Conservation (phyloP, 192 early-diverging fungal genomes). For the Coemansia sp. region DNA sequence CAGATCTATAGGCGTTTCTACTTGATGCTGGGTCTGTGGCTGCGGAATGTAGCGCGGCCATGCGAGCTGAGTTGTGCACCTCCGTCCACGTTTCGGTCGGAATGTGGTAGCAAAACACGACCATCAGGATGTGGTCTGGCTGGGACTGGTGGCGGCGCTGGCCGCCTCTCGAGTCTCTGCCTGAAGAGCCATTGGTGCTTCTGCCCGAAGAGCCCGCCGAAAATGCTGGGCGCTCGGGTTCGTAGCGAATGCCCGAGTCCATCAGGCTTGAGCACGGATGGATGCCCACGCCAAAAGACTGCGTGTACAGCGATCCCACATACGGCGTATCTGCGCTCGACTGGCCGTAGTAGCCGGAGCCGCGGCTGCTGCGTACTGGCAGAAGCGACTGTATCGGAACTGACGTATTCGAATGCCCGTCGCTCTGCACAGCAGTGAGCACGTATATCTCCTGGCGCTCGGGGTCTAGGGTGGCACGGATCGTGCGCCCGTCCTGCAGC, state of each 20-base stretch:
- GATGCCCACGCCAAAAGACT: slow-evolving; percentile 24
- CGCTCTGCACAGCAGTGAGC: slow-evolving; percentile 52
- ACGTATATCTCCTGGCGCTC: slow-evolving; percentile 83
- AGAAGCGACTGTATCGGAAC: slow-evolving; percentile 20
- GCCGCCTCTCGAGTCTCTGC: too few species aligned
- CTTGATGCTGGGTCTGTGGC: slow-evolving; percentile 12
- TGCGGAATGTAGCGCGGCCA: slow-evolving; percentile 41
- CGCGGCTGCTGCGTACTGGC: slow-evolving; percentile 16
- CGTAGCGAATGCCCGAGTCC: slow-evolving; percentile 23
- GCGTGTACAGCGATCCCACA: slow-evolving; percentile 12
- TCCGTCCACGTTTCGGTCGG: slow-evolving; percentile 53
- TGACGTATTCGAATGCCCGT: slow-evolving; percentile 8
- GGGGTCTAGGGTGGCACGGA: slow-evolving; percentile 74
- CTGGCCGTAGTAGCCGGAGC: slow-evolving; percentile 13
- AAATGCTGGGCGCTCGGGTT: background rate
- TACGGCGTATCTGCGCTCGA: slow-evolving; percentile 2
- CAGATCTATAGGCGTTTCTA: background rate
- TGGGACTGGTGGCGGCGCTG: background rate
- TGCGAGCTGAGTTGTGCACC: slow-evolving; percentile 34
- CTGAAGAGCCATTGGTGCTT: background rate
- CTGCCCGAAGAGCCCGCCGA: background rate
- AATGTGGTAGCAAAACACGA: slow-evolving; percentile 51
- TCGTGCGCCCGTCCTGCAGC: slow-evolving; percentile 45
- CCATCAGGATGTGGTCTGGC: slow-evolving; percentile 37
- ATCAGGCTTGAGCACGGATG: slow-evolving; percentile 34